Evolutionary conservation across 108 stramenopile species (phyloP), one percentile per base, ranked within the genome.

Genomic region (Skeletonema costatum): DNA sequence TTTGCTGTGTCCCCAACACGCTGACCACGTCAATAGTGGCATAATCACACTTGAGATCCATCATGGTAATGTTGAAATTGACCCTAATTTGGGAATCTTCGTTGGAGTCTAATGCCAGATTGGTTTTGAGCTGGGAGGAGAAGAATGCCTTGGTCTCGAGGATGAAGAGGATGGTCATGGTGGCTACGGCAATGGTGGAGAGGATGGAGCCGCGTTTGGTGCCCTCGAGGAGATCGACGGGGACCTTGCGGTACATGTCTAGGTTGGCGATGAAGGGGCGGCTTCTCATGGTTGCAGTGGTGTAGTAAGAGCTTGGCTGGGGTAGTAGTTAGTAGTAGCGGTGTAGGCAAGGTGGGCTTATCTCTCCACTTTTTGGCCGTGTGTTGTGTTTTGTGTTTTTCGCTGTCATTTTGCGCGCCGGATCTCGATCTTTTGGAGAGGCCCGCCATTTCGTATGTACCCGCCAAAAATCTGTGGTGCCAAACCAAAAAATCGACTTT

Each of bases 51-150:
- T 84, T 86, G 10, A 97, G 71, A 81, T 94, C 94, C 86, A 94
- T 85, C 93, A 94, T 92, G 69, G 97, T 96, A 13, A 97, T 91
- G 64, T 97, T 95, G 85, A 97, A 97, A 75, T 97, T 97, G 58
- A 97, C 81, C 5, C 94, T 85, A 44, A 97, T 60, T 14, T 74
- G 68, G 0, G 62, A 10, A 32, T 92, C 94, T 11, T 77, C 51
- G 38, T 92, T 94, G 60, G 73, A 78, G 73, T 97, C 97, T 62
- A 98, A 70, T 11, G 87, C 82, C 48, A 97, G 85, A 44, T 89
- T 75, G 13, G 92, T 90, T 30, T 79, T 75, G 14, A 92, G 83
- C 35, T 66, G 75, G 16, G 85, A 60, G 9, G 85, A 60, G 48
- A 97, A 87, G 86, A 90, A 98, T 17, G 91, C 93, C 19, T 66